Conservation (phyloP, 306 rosid species). For the Heteromeles arbutifolia region DNA sequence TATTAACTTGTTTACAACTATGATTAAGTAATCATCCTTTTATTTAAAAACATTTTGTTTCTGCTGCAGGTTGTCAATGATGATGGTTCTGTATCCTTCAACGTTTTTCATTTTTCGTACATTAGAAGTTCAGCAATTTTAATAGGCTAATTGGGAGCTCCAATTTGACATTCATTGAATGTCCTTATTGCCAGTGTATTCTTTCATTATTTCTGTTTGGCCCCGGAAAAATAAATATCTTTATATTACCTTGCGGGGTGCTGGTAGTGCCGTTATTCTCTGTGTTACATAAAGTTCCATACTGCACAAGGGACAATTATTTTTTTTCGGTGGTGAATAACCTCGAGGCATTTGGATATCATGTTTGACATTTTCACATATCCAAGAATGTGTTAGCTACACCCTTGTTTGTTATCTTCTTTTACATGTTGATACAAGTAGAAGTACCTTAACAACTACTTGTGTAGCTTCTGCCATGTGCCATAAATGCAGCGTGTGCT, state of each 20-base stretch:
- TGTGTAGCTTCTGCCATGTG: constrained; percentile 82
- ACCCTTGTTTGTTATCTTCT: not conserved
- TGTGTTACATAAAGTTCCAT: not conserved
- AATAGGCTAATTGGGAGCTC: not conserved
- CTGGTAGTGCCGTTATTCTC: not conserved
- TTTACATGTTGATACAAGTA: not conserved
- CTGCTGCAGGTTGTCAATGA: constrained; percentile 83
- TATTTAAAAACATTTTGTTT: constrained; percentile 6
- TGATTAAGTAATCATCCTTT: constrained; percentile 1
- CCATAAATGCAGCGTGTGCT: constrained; percentile 90
- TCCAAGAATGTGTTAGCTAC: not conserved
- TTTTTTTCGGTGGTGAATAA: not conserved
- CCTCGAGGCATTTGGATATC: not conserved
- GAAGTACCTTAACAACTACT: constrained; percentile 39
- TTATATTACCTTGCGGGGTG: not conserved
- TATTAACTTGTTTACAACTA: not conserved
- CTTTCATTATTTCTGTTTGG: not conserved
- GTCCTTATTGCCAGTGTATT: not conserved
- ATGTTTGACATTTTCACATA: not conserved
- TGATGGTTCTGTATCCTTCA: constrained; percentile 92
- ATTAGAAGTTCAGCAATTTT: not conserved
- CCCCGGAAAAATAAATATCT: not conserved
- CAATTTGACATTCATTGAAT: not conserved
- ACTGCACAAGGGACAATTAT: not conserved
- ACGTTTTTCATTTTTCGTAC: constrained; percentile 8